A percentile compares a stretch with the other conserved stretches of the same genome.
These are phyloP conservation scores for Cutaneotrichosporon daszewskae DNA, from an alignment of 1,284 basidiomycete species.

Conservation along the genomic window DNA sequence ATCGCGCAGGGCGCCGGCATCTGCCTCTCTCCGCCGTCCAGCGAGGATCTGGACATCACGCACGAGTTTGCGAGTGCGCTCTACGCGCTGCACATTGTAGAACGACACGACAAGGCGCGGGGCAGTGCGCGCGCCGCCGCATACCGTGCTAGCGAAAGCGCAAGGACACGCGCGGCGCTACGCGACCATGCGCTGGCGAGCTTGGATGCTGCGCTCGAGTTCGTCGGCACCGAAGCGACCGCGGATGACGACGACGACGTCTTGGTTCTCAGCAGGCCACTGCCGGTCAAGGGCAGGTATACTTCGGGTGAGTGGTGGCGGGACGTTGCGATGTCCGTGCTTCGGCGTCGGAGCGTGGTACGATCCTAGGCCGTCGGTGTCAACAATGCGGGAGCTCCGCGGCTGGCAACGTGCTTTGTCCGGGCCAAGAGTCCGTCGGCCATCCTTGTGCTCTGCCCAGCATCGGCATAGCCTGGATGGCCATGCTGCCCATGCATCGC, in stretches of 20 bases:
- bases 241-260: slow-evolving; percentile 21
- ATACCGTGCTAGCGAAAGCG: slow-evolving; percentile 12
- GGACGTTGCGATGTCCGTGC: too few relatives aligned
- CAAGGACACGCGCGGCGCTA: slow-evolving; percentile 9
- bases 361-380: too few relatives aligned
- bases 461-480: too few relatives aligned
- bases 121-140: slow-evolving; percentile 17
- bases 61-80: slow-evolving; percentile 15
- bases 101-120: slow-evolving; percentile 16
- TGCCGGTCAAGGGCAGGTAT: slow-evolving; percentile 5
- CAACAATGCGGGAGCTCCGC: too few relatives aligned
- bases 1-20: slow-evolving; percentile 8
- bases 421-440: too few relatives aligned
- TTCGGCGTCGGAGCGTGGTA: too few relatives aligned
- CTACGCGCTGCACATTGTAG: slow-evolving; percentile 20
- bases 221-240: slow-evolving; percentile 4
- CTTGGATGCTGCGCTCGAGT: slow-evolving; percentile 17
- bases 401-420: too few relatives aligned
- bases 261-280: slow-evolving; percentile 10
- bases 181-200: slow-evolving; percentile 10
- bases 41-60: slow-evolving; percentile 10
- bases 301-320: slow-evolving; percentile 15
- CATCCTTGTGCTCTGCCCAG: too few relatives aligned
- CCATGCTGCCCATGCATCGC: too few relatives aligned
- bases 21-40: not conserved